A percentile compares a stretch with the other conserved stretches of the same genome.
These are phyloP conservation scores for Talaromyces sp. DNA, from an alignment of 2,329 filamentous ascomycete species.

Conservation along the genomic window DNA sequence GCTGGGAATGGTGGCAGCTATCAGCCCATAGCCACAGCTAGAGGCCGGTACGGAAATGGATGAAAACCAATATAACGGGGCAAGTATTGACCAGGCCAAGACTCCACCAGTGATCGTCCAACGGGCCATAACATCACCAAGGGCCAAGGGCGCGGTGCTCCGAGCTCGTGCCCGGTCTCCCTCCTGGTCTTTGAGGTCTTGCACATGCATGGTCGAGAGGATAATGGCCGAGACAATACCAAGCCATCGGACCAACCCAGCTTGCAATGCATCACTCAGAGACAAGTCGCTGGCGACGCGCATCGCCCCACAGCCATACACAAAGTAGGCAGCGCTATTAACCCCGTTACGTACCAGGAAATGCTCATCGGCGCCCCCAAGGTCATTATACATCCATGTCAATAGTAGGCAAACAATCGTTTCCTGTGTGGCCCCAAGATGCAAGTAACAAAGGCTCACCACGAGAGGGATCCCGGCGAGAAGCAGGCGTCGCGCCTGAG, in stretches of 20 bases:
- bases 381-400: slow-evolving; percentile 42
- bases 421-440: slow-evolving; percentile 22
- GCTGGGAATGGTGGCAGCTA: not conserved
- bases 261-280: not conserved
- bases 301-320: slow-evolving; percentile 1
- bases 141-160: slow-evolving; percentile 22
- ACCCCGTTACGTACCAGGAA: slow-evolving; percentile 1
- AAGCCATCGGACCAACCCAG: slow-evolving; percentile 23
- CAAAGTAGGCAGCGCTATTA: not conserved
- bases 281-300: not conserved
- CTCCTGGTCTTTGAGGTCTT: slow-evolving; percentile 35
- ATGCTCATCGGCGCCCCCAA: slow-evolving; percentile 23
- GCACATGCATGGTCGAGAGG: slow-evolving; percentile 34
- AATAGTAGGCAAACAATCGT: slow-evolving; percentile 26
- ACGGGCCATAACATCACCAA: slow-evolving; percentile 23
- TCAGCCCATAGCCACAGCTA: not conserved
- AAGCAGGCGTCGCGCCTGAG: slow-evolving; percentile 19
- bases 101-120: slow-evolving; percentile 20
- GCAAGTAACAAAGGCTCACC: slow-evolving; percentile 15
- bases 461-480: slow-evolving; percentile 20
- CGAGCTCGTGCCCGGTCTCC: slow-evolving; percentile 26
- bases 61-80: not conserved
- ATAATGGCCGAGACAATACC: slow-evolving; percentile 26
- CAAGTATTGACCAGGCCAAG: slow-evolving; percentile 17
- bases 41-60: not conserved